These are phyloP conservation scores for Taxawa tesnikishii DNA, from an alignment of 2,329 filamentous ascomycete species.

Conservation along the genomic window DNA sequence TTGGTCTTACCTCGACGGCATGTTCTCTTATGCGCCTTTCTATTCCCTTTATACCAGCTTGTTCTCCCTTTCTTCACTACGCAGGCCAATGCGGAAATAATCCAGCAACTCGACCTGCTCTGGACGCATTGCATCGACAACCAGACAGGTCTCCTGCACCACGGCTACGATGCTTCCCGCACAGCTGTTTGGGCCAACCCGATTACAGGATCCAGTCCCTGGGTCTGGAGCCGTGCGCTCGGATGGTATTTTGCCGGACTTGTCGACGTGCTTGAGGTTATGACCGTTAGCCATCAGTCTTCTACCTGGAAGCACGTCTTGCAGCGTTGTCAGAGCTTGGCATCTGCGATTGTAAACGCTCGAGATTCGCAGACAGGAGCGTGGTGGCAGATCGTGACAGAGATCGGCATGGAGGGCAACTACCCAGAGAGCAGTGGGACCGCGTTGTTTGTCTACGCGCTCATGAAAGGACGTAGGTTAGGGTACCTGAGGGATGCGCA, in stretches of 20 bases:
- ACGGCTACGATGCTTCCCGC: constrained; percentile 41
- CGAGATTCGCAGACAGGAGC: constrained; percentile 31
- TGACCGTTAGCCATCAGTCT: constrained; percentile 19
- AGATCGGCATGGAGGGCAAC: constrained; percentile 37
- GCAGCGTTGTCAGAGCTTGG: constrained; percentile 24
- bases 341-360: constrained; percentile 25
- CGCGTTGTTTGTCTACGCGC: constrained; percentile 44
- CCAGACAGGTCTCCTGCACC: constrained; percentile 33
- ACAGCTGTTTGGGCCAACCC: constrained; percentile 40
- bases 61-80: too few relatives aligned
- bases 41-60: constrained; percentile 16
- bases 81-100: too few relatives aligned
- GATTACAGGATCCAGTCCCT: constrained; percentile 36
- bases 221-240: constrained; percentile 42
- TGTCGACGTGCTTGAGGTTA: constrained; percentile 34
- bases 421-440: constrained; percentile 49
- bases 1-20: constrained; percentile 42
- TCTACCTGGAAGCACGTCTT: constrained; percentile 17
- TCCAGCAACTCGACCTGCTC: constrained; percentile 34
- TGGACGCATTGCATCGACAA: constrained; percentile 29
- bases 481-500: constrained; percentile 20
- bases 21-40: constrained; percentile 38
- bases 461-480: constrained; percentile 33
- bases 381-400: constrained; percentile 47
- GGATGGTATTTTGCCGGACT: constrained; percentile 44